These are phyloP conservation scores for Auricularia sp. DNA, from an alignment of 768 basidiomycete species.

Conservation along the genomic window DNA sequence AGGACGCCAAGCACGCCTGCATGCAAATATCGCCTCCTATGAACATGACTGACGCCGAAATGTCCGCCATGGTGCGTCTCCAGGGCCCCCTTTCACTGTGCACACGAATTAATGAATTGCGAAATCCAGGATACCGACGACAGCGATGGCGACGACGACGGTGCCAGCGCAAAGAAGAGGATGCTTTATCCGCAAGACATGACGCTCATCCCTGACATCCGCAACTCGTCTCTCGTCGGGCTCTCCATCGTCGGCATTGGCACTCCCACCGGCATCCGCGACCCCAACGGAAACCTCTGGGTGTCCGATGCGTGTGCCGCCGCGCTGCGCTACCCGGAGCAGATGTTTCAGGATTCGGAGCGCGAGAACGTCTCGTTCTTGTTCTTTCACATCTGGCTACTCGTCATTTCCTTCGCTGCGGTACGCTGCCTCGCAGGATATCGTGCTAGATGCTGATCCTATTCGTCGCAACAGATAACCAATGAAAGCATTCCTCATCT, in stretches of 20 bases:
- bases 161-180: not conserved
- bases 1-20: not conserved
- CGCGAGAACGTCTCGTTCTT: not conserved
- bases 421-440: not conserved
- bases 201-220: not conserved
- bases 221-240: not conserved
- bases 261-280: not conserved
- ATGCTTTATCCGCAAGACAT: not conserved
- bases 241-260: not conserved
- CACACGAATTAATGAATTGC: too few relatives aligned
- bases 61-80: too few relatives aligned
- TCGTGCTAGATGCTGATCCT: too few relatives aligned
- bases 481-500: not conserved
- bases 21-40: too few relatives aligned
- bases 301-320: not conserved
- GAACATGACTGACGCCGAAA: too few relatives aligned
- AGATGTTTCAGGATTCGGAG: not conserved
- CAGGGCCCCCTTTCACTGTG: too few relatives aligned
- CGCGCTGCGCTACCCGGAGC: conserved; percentile 1
- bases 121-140: too few relatives aligned
- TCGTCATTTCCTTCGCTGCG: not conserved
- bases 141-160: too few relatives aligned
- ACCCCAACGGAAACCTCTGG: not conserved
- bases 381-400: not conserved
- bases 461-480: not conserved